phyloP scores from a whole-genome alignment of 345 rosid species.

The Raphanus raphanistrum region DNA sequence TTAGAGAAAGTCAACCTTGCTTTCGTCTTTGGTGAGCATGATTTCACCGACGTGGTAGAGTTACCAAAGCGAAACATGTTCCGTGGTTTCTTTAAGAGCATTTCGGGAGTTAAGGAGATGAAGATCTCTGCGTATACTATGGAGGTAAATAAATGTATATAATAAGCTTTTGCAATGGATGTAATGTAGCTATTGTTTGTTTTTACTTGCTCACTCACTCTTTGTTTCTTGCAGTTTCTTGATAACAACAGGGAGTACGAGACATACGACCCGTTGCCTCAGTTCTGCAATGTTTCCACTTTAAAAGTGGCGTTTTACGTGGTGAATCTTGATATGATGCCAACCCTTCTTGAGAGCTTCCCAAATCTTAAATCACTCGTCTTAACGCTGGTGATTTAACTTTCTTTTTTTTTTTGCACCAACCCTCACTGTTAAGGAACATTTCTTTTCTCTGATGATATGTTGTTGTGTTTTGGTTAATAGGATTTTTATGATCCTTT shows the following conservation, averaged over 20 bases:
- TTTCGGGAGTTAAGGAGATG: slow-evolving; percentile 20
- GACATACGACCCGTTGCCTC: not conserved
- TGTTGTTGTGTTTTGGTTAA: not conserved
- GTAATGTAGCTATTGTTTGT: not conserved
- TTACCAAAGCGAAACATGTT: slow-evolving; percentile 22
- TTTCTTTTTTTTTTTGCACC: not conserved
- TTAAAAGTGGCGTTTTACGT: not conserved
- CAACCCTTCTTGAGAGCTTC: slow-evolving; percentile 8
- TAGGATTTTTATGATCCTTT: not conserved
- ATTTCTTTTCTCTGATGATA: not conserved
- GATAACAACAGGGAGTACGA: not conserved
- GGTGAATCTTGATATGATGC: not conserved
- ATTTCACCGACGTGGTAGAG: not conserved
- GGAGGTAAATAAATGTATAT: slow-evolving; percentile 15
- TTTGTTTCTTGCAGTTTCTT: slow-evolving; percentile 8
- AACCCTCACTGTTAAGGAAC: not conserved
- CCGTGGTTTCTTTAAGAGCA: slow-evolving; percentile 5
- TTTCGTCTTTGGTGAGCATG: slow-evolving; percentile 4
- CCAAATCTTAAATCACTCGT: slow-evolving; percentile 7
- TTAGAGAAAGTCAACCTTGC: slow-evolving; percentile 11
- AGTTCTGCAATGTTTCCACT: slow-evolving; percentile 19
- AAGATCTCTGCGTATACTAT: not conserved
- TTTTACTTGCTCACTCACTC: not conserved
- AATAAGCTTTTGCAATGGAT: not conserved
- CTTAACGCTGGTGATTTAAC: not conserved